Conservation (phyloP, 2,329 filamentous ascomycete species). For the Trichoderma sp. region DNA sequence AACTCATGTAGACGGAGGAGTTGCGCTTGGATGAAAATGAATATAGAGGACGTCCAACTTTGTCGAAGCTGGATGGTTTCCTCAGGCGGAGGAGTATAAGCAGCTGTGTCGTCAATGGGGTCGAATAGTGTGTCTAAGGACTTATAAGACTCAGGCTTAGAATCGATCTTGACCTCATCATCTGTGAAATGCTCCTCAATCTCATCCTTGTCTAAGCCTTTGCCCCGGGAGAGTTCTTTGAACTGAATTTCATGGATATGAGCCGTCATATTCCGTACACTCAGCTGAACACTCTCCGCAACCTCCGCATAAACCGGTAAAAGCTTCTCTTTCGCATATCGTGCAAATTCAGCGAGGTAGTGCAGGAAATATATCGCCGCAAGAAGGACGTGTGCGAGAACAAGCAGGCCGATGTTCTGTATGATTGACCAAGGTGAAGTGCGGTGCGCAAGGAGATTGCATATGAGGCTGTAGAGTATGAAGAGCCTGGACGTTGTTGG, state of each 20-base stretch:
- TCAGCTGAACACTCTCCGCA: background rate
- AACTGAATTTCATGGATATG: background rate
- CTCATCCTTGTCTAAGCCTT: background rate
- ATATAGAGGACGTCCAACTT: background rate
- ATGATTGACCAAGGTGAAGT: background rate
- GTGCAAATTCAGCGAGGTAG: background rate
- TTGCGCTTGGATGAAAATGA: background rate
- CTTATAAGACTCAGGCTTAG: background rate
- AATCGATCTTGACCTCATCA: background rate
- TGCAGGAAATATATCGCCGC: background rate
- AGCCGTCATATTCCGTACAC: background rate
- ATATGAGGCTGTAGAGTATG: background rate
- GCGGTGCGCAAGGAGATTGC: background rate
- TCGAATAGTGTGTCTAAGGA: accelerated
- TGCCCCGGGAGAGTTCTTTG: background rate
- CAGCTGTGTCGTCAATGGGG: background rate
- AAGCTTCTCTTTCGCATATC: background rate
- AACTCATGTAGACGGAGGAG: background rate
- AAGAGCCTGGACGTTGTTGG: background rate
- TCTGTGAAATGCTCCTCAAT: too few relatives aligned
- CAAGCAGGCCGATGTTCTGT: background rate
- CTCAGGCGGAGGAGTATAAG: background rate
- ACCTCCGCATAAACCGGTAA: background rate
- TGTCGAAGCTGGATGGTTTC: background rate
- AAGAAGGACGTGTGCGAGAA: background rate